phyloP scores from a whole-genome alignment of 2,329 filamentous ascomycete genomes.

The Pseudovirgaria hyperparasitica region DNA sequence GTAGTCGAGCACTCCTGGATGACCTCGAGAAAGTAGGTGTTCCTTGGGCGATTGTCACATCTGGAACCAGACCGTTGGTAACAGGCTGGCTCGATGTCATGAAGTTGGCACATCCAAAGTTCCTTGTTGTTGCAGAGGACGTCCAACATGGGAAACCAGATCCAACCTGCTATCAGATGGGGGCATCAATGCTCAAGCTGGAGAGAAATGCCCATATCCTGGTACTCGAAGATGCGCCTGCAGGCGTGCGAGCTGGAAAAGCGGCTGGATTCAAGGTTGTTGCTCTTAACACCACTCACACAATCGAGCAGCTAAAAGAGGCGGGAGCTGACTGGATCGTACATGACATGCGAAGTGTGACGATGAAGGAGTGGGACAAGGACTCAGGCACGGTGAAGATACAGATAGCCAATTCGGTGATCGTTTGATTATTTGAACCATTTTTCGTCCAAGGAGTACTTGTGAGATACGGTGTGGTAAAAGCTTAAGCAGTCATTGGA shows the following conservation, averaged over 20 bases:
- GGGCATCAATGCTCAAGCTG: conserved; percentile 27
- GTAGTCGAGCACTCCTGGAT: conserved; percentile 58
- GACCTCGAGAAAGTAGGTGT: conserved; percentile 47
- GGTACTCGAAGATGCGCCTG: conserved; percentile 81
- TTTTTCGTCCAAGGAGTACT: too few species aligned
- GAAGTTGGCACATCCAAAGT: conserved; percentile 32
- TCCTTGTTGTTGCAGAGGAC: conserved; percentile 37
- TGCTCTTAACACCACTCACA: conserved; percentile 76
- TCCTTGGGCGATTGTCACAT: conserved; percentile 71
- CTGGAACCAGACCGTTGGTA: conserved; percentile 35
- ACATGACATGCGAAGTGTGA: conserved; percentile 62
- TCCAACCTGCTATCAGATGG: conserved; percentile 35
- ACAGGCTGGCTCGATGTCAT: conserved; percentile 38
- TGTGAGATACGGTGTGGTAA: too few species aligned
- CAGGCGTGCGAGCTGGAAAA: conserved; percentile 72
- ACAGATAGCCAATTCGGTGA: conserved; percentile 52
- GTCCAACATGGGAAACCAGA: conserved; percentile 37
- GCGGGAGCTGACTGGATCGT: conserved; percentile 86
- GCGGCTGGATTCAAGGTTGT: conserved; percentile 76
- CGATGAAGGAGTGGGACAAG: conserved; percentile 41
- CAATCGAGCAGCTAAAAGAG: conserved; percentile 53
- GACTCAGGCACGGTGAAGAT: conserved; percentile 49
- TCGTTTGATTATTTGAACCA: too few species aligned
- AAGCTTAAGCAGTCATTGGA: too few species aligned
- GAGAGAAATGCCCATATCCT: conserved; percentile 41